Conservation (phyloP, 225 moss, liverwort and hornwort species). For the Polytrichum commune region DNA sequence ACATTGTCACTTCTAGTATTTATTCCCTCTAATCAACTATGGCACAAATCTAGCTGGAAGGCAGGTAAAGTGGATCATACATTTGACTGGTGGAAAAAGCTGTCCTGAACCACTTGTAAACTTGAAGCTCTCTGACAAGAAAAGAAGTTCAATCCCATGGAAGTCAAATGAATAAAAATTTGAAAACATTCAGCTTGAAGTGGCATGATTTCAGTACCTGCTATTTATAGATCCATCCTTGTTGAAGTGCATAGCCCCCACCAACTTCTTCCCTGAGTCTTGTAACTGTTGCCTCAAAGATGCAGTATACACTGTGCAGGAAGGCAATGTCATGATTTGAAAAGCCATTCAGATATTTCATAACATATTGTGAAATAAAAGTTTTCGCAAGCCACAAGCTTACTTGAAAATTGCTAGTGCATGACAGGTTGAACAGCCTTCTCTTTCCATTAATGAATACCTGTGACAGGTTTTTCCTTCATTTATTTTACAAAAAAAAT, state of each 20-base stretch:
- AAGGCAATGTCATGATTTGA: conserved; percentile 11
- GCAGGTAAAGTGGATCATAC: too few relatives aligned
- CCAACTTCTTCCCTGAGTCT: conserved; percentile 91
- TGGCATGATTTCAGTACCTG: conserved; percentile 44
- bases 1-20: too few relatives aligned
- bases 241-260: conserved; percentile 91
- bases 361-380: conserved; percentile 1
- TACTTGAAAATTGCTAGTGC: conserved; percentile 5
- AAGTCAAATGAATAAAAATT: background rate
- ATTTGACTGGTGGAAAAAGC: too few relatives aligned
- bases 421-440: conserved; percentile 2
- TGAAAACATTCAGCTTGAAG: conserved; percentile 11
- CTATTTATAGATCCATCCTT: conserved; percentile 87
- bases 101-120: too few relatives aligned
- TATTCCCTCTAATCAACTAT: too few relatives aligned
- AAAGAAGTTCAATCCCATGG: too few relatives aligned
- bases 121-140: too few relatives aligned
- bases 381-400: background rate
- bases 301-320: conserved; percentile 75
- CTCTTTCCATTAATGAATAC: background rate
- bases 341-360: conserved; percentile 5
- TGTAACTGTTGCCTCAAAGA: conserved; percentile 97
- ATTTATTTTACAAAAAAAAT: too few relatives aligned
- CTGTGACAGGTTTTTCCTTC: background rate
- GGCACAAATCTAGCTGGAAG: too few relatives aligned